These are phyloP conservation scores for Talaromyces islandicus DNA, from an alignment of 2,329 filamentous ascomycete species.

Conservation along the genomic window DNA sequence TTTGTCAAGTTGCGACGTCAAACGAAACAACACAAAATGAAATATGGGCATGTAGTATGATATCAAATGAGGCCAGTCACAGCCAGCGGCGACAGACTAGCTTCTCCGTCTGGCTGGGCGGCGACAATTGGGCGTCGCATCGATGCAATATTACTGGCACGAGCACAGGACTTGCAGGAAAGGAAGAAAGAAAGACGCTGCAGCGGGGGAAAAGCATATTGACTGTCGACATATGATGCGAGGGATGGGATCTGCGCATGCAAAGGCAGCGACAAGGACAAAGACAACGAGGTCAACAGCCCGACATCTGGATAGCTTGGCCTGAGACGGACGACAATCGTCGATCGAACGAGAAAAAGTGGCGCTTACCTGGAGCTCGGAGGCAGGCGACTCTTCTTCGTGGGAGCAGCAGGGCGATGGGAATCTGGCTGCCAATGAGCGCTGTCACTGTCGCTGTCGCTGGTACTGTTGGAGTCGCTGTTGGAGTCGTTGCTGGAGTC, in stretches of 20 bases:
- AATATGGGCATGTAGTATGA: background rate
- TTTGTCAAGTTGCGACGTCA: background rate
- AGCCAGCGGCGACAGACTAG: background rate
- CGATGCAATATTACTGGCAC: background rate
- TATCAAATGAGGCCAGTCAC: background rate
- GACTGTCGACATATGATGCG: background rate
- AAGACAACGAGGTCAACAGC: too few relatives aligned
- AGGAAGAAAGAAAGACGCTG: background rate
- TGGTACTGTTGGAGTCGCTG: background rate
- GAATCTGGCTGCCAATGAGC: conserved; percentile 16
- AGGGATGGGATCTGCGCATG: background rate
- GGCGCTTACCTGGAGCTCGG: conserved; percentile 9
- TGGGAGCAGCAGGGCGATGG: conserved; percentile 2
- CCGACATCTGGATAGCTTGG: background rate
- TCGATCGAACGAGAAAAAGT: background rate
- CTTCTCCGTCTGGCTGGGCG: background rate
- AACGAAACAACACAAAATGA: background rate
- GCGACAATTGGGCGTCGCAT: background rate
- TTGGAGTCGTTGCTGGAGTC: background rate
- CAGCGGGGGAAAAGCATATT: too few relatives aligned
- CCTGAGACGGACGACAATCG: background rate
- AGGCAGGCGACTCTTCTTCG: background rate
- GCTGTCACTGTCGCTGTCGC: conserved; percentile 3
- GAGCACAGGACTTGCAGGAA: background rate
- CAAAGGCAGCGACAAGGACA: background rate